phyloP scores from a whole-genome alignment of 306 rosid species.

The Oemleria cerasiformis region DNA sequence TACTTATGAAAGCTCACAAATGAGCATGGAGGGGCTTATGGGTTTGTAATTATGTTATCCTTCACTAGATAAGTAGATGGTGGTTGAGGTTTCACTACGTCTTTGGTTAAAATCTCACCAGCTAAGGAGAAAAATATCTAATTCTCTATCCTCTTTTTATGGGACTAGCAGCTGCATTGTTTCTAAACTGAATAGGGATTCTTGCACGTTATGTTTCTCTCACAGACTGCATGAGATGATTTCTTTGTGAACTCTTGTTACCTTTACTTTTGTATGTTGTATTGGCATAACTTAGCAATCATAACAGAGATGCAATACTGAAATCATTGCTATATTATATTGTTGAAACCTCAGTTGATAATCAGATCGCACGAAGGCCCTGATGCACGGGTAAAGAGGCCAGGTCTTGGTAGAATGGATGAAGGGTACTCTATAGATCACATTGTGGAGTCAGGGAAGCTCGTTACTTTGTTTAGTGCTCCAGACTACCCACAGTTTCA shows the following conservation, averaged over 20 bases:
- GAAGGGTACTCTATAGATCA: slow-evolving; percentile 85
- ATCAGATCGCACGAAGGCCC: slow-evolving; percentile 97
- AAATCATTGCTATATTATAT: slow-evolving; percentile 22
- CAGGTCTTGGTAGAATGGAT: slow-evolving; percentile 70
- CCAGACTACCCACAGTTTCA: slow-evolving; percentile 96
- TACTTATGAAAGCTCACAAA: neutral
- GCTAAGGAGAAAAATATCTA: neutral
- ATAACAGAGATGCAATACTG: slow-evolving; percentile 12
- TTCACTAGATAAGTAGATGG: neutral
- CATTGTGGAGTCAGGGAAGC: slow-evolving; percentile 80
- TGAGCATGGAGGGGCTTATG: neutral
- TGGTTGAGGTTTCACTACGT: neutral
- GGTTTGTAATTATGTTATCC: neutral
- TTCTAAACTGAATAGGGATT: neutral
- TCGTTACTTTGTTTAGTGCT: slow-evolving; percentile 82
- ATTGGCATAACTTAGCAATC: neutral
- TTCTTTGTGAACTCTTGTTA: neutral
- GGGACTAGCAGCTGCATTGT: slow-evolving; percentile 1
- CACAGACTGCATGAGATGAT: neutral
- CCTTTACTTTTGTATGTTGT: neutral
- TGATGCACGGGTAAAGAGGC: slow-evolving; percentile 86
- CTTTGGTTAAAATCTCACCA: neutral
- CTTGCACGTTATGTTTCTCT: neutral
- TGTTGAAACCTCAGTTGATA: slow-evolving; percentile 50
- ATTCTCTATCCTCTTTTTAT: neutral